Base-by-base conservation (phyloP, 2,329 filamentous ascomycete genomes). In the Neofusicoccum ribis region DNA sequence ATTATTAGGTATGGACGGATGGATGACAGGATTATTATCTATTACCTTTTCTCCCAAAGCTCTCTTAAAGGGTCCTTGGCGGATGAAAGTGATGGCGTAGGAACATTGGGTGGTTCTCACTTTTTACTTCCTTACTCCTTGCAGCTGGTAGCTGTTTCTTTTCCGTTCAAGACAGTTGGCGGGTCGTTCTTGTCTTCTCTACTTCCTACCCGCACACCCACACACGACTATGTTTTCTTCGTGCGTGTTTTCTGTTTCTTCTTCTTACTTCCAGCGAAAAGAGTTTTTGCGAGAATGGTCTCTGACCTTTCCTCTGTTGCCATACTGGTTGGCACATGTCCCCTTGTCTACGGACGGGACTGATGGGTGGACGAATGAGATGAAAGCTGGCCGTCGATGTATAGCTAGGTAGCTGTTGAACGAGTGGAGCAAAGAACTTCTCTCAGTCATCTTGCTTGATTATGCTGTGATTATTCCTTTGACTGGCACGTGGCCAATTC, bases 11-110 rank as follows among this genome's bases (percentile, higher is more conserved):
- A 62, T 31, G 46, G 46, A 50, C 46, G 47, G 47, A 50, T 46
- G 59, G 59, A 62, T 11, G 44, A 51, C 46, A 50, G 46, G 59
- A 31, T 51, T 44, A 50, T 62, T 37, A 50, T 64, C 62, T 36
- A 39, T 34, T 51, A 34, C 37, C 51, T 17, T 46, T 56, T 37
- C 27, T 11, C 20, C 39, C 56, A 14, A 46, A 47, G 34, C 4
- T 60, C 56, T 37, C 34, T 37, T 54, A 23, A 23, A 60, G 43
- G 56, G 41, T 36, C 20, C 17, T 54, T 31, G 47, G n/a, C 43
- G 56, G 56, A 46, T 60, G 31, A 47, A 31, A 44, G 41, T 60
- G 56, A 60, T 23, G 56, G 43, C 56, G 43, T 27, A 47, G 43
- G 56, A 31, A 15, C 14, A 20, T 5, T 36, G 31, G 41, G n/a